Evolutionary conservation across 2,329 filamentous ascomycete species (phyloP).

Genomic region (Colletotrichum sojae): DNA sequence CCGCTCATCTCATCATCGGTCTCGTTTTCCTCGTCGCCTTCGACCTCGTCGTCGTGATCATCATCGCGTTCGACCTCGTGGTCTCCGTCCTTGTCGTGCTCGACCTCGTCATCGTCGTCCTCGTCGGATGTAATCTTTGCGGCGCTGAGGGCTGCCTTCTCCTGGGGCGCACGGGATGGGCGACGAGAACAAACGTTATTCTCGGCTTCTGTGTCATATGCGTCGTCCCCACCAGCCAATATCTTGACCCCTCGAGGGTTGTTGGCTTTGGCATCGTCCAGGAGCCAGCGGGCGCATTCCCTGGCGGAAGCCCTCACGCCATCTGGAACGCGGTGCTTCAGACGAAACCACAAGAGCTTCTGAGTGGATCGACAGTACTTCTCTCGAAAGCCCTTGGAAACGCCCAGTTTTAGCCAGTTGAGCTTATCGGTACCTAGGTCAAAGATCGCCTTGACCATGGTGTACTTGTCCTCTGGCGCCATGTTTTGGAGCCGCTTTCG

Average conservation of each 20-base stretch:
- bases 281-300: constrained; percentile 53
- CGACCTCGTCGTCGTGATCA: constrained; percentile 5
- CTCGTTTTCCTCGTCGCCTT: not conserved
- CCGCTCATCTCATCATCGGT: not conserved
- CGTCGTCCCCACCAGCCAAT: constrained; percentile 16
- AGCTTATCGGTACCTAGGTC: constrained; percentile 61
- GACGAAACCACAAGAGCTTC: constrained; percentile 56
- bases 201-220: constrained; percentile 23
- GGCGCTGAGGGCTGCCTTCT: constrained; percentile 4
- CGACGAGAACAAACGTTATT: not conserved
- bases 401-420: constrained; percentile 58
- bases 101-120: constrained; percentile 1
- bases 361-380: constrained; percentile 55
- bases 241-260: constrained; percentile 5
- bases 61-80: not conserved
- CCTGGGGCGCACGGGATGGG: not conserved
- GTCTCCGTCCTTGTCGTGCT: not conserved
- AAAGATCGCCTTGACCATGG: constrained; percentile 60
- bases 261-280: constrained; percentile 50
- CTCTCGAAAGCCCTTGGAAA: constrained; percentile 51
- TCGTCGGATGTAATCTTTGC: constrained; percentile 10
- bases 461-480: constrained; percentile 59
- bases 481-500: constrained; percentile 59
- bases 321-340: constrained; percentile 52
- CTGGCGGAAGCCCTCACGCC: constrained; percentile 50